Evolutionary conservation across 768 basidiomycete species (phyloP).

Genomic region (Gyrodon lividus): DNA sequence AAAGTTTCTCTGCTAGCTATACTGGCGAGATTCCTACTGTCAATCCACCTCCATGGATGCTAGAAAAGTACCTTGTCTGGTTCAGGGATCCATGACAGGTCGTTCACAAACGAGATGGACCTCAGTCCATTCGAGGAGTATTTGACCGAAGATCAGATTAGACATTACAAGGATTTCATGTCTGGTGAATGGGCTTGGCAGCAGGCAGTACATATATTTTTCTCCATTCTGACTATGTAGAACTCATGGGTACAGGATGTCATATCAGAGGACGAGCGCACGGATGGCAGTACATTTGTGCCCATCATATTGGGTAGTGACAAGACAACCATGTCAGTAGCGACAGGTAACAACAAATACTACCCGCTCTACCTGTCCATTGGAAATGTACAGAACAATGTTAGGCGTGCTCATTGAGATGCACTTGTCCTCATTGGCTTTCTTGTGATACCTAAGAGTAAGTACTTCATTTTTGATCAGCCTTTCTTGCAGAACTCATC

Average conservation of each 20-base stretch:
- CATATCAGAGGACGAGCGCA: conserved; percentile 8
- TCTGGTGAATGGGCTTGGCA: conserved; percentile 31
- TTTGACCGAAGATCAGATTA: background rate
- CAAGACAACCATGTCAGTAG: conserved; percentile 14
- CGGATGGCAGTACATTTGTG: conserved; percentile 9
- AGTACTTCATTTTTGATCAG: background rate
- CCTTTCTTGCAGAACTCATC: background rate
- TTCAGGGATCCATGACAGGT: conserved; percentile 19
- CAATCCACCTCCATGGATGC: conserved; percentile 27
- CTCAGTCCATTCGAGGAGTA: conserved; percentile 15
- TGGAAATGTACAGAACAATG: conserved; percentile 8
- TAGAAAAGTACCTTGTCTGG: conserved; percentile 26
- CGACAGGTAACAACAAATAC: conserved; percentile 8
- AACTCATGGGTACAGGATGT: conserved; percentile 1
- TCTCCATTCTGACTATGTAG: too few relatives aligned
- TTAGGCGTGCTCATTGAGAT: conserved; percentile 4
- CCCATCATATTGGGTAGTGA: conserved; percentile 13
- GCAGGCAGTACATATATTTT: conserved; percentile 30
- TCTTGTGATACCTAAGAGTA: conserved; percentile 32
- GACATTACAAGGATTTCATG: conserved; percentile 18
- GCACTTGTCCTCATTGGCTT: conserved; percentile 26
- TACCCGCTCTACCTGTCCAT: conserved; percentile 13
- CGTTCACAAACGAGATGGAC: conserved; percentile 20
- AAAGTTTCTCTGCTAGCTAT: conserved; percentile 21
- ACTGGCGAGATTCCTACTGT: conserved; percentile 10